Evolutionary conservation across 2,329 filamentous ascomycete species (phyloP), one percentile per base, ranked within the genome.

Genomic region (Aspergillus spinulosporus): DNA sequence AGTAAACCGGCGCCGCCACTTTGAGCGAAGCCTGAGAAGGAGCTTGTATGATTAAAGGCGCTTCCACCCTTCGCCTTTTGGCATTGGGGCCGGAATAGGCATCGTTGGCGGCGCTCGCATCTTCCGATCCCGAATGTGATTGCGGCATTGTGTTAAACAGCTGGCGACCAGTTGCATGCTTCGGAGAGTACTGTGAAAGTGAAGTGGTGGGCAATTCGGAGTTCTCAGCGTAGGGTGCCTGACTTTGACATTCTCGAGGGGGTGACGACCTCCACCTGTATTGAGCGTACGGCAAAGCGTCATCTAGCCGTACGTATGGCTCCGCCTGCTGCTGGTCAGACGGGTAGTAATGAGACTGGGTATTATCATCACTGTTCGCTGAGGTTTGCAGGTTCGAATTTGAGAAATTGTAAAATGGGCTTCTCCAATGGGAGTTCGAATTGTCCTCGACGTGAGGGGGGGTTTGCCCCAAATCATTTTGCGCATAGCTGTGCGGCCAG

Each of bases 401-500:
- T n/a, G 40, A 36, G 12, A 39, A 14, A 31, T 32, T 37, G 12
- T 49, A 58, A 21, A 58, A 52, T 4, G 52, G 21, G 21, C 43
- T 36, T n/a, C 42, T 34, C 26, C 55, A 57, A 3, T 51, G 53
- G 21, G 47, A 29, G 28, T 9, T 40, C 21, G 4, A 49, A 21
- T 42, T 47, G 3, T 44, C 52, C 28, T 56, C 54, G 28, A 39
- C 39, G 32, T 46, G 49, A 26, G 57, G 47, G 8, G 31, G 14
- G n/a, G 54, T 34, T 8, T 42, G 54, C 21, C 49, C 56, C 9
- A 28, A 11, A 11, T 51, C 57, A 2, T 50, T 11, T 43, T 44
- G 59, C 9, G 53, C 48, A 40, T 59, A 61, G 7, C 50, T 50
- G 31, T 49, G 54, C 34, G 63, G 58, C 64, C 64, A 65, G 40